Conservation (phyloP, 169 alveolate genomes). For the Plasmodium vivax region DNA sequence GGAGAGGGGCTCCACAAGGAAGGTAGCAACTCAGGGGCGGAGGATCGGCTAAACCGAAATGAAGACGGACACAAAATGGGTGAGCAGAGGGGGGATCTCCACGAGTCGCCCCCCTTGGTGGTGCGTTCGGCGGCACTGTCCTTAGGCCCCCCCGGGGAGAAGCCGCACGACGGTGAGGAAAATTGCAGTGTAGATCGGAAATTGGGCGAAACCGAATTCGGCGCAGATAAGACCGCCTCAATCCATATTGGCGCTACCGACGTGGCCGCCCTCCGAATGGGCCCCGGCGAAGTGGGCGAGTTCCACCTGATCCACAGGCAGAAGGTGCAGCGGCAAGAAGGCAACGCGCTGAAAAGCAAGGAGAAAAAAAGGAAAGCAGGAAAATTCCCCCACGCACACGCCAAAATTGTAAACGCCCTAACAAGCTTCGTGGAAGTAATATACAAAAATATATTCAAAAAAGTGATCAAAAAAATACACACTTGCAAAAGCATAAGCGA, state of each 20-base stretch:
- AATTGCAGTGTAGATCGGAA: background rate
- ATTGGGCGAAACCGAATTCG: background rate
- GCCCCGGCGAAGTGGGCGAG: background rate
- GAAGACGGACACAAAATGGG: background rate
- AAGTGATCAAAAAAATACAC: slow-evolving; percentile 42
- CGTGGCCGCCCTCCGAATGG: background rate
- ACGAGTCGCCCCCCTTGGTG: background rate
- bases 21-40: background rate
- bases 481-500: slow-evolving; percentile 57
- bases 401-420: slow-evolving; percentile 3
- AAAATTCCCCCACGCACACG: background rate
- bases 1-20: background rate
- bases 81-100: background rate
- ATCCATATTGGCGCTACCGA: background rate
- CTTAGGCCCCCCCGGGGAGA: background rate
- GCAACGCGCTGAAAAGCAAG: background rate
- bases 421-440: slow-evolving; percentile 41
- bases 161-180: background rate
- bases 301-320: slow-evolving; percentile 23
- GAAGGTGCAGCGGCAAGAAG: background rate
- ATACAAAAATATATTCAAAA: slow-evolving; percentile 62
- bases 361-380: background rate
- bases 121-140: background rate
- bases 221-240: background rate
- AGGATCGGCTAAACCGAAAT: background rate